Base-by-base conservation (phyloP, 306 rosid species). In the Medicago ruthenica region DNA sequence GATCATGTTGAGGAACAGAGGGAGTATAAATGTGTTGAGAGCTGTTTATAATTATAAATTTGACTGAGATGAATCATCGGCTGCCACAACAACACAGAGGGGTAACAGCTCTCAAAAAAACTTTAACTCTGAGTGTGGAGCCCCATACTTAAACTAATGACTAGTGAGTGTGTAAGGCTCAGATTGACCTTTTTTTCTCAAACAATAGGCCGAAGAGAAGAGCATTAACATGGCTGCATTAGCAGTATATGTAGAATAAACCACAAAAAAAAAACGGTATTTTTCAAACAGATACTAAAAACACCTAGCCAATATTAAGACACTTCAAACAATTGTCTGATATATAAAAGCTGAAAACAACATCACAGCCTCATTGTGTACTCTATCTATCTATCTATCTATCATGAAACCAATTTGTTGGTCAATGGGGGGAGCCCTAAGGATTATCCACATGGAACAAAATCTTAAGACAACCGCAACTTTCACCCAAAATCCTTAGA, bases 111-210 rank as follows among this genome's bases (percentile, higher is more conserved):
- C 63, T 58, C 37, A 58, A 22, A 59, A 59, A 10, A 59, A 24
- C 40, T 40, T 12, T 22, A 59, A 13, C 40, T 24, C 67, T 48
- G 51, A 63, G 73, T 4, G 82, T 8, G 50, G 7, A 72, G 74
- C 78, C 78, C 63, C 83, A 64, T 63, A 79, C 74, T 72, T 72
- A 72, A 79, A 79, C 78, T 72, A 79, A 78, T 24, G 20, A 50
- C 5, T 14, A 53, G 53, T n/a, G 58, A 76, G 50, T 66, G 10
- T 1, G 34, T 0, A 36, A 79, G 74, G 74, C 83, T 72, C 83
- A 79, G 61, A 72, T 79, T 63, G 59, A 36, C 3, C 45, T 70
- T 71, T 71, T 27, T 71, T 59, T 55, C 60, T 16, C 53, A 64
- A 65, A 24, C 69, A 68, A 57, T 3, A 18, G 24, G n/a, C 58